These are phyloP conservation scores for Haberlea rhodopensis DNA, from an alignment of 257 asterid genomes.

Conservation along the genomic window DNA sequence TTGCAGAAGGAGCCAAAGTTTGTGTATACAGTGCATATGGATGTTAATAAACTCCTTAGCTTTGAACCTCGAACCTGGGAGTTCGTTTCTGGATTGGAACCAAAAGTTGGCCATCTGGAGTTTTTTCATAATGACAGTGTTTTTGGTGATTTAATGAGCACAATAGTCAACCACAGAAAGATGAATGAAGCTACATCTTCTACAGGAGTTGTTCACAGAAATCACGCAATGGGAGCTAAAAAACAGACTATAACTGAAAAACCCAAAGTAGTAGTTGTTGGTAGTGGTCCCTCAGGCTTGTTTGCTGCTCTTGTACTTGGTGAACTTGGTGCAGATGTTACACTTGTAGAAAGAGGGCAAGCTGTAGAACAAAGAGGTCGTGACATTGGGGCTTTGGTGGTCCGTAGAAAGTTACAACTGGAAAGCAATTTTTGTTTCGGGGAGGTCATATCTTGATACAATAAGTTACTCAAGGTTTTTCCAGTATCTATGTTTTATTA, in stretches of 20 bases:
- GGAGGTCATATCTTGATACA: constrained; percentile 72
- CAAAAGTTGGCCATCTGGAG: constrained; percentile 66
- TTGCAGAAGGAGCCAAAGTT: constrained; percentile 82
- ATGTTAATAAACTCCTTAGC: constrained; percentile 55
- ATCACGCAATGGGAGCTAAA: constrained; percentile 27
- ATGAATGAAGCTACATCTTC: constrained; percentile 31
- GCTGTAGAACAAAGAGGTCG: constrained; percentile 96
- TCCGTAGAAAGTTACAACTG: constrained; percentile 64
- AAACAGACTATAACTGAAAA: constrained; percentile 33
- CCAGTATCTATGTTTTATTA: constrained; percentile 28
- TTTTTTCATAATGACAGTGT: constrained; percentile 39
- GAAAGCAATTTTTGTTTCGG: constrained; percentile 99
- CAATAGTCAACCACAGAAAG: constrained; percentile 39
- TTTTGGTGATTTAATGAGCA: constrained; percentile 57
- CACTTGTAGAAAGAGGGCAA: constrained; percentile 87
- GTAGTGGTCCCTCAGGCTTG: constrained; percentile 96
- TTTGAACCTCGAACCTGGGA: constrained; percentile 81
- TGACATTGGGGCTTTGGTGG: constrained; percentile 92
- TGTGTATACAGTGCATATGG: constrained; percentile 86
- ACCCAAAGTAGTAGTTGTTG: constrained; percentile 80
- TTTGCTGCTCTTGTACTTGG: constrained; percentile 97
- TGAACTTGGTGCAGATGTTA: constrained; percentile 92
- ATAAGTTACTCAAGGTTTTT: constrained; percentile 34
- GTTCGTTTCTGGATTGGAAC: constrained; percentile 74
- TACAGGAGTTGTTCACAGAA: constrained; percentile 28